Evolutionary conservation across 192 early-diverging fungal species (phyloP).

Genomic region (Coemansia interrupta): DNA sequence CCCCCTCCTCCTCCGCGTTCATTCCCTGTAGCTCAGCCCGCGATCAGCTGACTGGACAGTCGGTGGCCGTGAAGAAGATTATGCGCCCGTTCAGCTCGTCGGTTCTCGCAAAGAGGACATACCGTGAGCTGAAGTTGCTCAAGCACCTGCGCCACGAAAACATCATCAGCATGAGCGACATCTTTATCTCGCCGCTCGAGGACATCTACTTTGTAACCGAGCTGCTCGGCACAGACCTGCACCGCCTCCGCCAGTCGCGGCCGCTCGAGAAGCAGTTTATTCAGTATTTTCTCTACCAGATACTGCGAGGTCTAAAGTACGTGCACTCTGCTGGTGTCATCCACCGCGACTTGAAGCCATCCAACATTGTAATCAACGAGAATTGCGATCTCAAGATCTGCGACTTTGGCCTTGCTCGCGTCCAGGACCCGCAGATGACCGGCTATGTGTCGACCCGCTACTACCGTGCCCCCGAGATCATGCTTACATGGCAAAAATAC

Average conservation of each 20-base stretch:
- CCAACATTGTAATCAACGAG: conserved; percentile 95
- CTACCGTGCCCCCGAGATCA: conserved; percentile 97
- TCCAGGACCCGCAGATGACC: conserved; percentile 94
- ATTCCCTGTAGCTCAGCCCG: conserved; percentile 71
- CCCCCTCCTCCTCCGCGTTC: neutral
- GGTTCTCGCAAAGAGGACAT: conserved; percentile 90
- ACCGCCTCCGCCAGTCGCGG: conserved; percentile 83
- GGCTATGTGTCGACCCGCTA: conserved; percentile 97
- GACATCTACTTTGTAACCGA: conserved; percentile 99
- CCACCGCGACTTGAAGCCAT: conserved; percentile 94
- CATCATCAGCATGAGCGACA: conserved; percentile 89
- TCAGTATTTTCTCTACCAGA: conserved; percentile 98
- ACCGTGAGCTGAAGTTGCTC: conserved; percentile 91
- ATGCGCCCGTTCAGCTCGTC: conserved; percentile 90
- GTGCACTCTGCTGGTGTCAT: conserved; percentile 94
- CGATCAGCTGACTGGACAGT: conserved; percentile 76
- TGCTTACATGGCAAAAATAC: conserved; percentile 97
- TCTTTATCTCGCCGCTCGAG: conserved; percentile 89
- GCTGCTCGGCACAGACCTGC: conserved; percentile 90
- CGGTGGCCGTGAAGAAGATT: conserved; percentile 96
- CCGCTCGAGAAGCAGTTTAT: conserved; percentile 93
- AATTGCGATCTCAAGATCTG: conserved; percentile 99
- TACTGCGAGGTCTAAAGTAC: conserved; percentile 88
- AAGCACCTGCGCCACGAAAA: conserved; percentile 94
- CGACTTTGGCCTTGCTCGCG: conserved; percentile 94